Conservation (phyloP, 2,329 filamentous ascomycete genomes). For the Phoma herbarum region DNA sequence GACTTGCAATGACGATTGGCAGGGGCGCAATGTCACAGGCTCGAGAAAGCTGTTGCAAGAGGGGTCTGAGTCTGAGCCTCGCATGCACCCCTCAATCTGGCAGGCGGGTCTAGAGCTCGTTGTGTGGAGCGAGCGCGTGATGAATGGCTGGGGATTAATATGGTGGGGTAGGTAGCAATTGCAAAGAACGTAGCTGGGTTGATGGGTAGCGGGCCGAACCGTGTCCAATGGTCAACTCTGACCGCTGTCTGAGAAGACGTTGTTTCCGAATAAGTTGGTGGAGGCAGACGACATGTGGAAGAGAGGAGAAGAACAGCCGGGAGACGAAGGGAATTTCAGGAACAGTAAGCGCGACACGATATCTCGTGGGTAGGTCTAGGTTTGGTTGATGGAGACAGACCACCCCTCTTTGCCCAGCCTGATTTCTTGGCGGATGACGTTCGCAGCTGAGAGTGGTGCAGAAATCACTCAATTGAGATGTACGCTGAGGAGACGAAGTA, state of each 20-base stretch:
- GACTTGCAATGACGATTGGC: conserved; percentile 20
- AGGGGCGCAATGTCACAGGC: conserved; percentile 31
- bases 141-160: conserved; percentile 25
- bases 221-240: conserved; percentile 34
- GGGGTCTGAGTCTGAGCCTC: conserved; percentile 19
- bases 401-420: conserved; percentile 27
- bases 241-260: conserved; percentile 50
- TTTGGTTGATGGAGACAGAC: conserved; percentile 24
- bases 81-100: conserved; percentile 19
- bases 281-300: conserved; percentile 50
- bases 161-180: conserved; percentile 40
- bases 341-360: conserved; percentile 47
- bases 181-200: conserved; percentile 30
- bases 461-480: not conserved
- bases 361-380: conserved; percentile 35
- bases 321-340: conserved; percentile 30
- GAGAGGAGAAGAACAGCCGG: conserved; percentile 26
- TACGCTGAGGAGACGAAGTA: not conserved
- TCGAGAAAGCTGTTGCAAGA: conserved; percentile 18
- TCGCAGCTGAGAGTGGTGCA: not conserved
- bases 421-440: conserved; percentile 20
- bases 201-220: conserved; percentile 38
- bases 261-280: conserved; percentile 46
- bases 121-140: conserved; percentile 32
- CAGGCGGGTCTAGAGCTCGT: conserved; percentile 19